Evolutionary conservation across 2,329 filamentous ascomycete species (phyloP).

Genomic region (Aspergillus thermomutatus): DNA sequence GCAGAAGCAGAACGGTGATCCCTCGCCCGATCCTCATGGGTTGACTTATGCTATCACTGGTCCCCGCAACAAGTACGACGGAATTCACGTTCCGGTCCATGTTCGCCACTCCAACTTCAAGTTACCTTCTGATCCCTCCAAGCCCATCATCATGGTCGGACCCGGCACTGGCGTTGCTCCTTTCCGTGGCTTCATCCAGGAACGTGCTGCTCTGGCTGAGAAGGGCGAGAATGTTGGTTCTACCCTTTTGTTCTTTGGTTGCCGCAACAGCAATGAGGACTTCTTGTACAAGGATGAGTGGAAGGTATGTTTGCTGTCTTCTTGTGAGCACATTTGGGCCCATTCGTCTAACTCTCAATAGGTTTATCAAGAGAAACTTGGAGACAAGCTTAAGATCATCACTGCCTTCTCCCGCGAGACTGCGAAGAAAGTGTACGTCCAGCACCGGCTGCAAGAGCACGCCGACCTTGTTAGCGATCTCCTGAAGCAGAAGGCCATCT

Average conservation of each 20-base stretch:
- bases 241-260: conserved; percentile 92
- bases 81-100: conserved; percentile 90
- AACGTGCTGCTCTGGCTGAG: conserved; percentile 78
- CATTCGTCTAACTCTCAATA: conserved; percentile 37
- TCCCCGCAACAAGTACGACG: conserved; percentile 95
- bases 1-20: conserved; percentile 91
- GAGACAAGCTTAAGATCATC: conserved; percentile 84
- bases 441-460: conserved; percentile 83
- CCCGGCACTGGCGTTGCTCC: conserved; percentile 95
- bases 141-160: conserved; percentile 93
- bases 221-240: conserved; percentile 79
- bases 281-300: conserved; percentile 91
- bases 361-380: conserved; percentile 79
- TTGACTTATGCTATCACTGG: conserved; percentile 82
- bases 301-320: conserved; percentile 62
- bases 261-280: conserved; percentile 81
- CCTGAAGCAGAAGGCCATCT: conserved; percentile 78
- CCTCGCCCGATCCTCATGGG: conserved; percentile 74
- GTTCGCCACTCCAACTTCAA: conserved; percentile 99
- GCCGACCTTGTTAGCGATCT: conserved; percentile 83
- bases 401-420: conserved; percentile 93
- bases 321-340: not conserved
- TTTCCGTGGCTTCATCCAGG: conserved; percentile 92
- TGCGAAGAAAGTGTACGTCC: conserved; percentile 90
- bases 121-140: conserved; percentile 88